A percentile compares a stretch with the other conserved stretches of the same genome.
Evolutionary conservation across 2,329 filamentous ascomycete species (phyloP).

Genomic region (Paradendryphiella salina): DNA sequence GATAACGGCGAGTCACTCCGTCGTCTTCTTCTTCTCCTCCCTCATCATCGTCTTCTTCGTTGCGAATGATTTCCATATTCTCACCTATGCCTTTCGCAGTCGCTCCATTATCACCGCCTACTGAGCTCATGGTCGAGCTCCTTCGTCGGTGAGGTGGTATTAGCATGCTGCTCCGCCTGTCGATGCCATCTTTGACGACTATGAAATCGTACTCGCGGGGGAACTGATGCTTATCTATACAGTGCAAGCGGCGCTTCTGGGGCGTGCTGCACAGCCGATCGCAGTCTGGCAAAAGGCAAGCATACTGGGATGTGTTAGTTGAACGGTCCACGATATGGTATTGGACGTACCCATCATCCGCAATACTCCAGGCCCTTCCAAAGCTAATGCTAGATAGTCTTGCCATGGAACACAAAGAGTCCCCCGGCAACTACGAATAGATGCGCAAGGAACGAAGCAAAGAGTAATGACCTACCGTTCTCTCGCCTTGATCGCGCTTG

Average conservation of each 20-base stretch:
- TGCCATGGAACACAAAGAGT: neutral
- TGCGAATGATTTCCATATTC: constrained; percentile 30
- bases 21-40: constrained; percentile 15
- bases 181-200: constrained; percentile 86
- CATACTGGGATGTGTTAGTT: constrained; percentile 60
- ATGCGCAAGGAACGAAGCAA: constrained; percentile 1
- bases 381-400: neutral
- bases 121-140: constrained; percentile 32
- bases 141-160: constrained; percentile 47
- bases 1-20: constrained; percentile 18
- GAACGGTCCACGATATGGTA: neutral
- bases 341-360: constrained; percentile 12
- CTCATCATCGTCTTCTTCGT: constrained; percentile 15
- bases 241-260: constrained; percentile 81
- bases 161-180: constrained; percentile 78
- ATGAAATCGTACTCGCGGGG: constrained; percentile 61
- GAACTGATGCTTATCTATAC: constrained; percentile 94
- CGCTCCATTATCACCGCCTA: constrained; percentile 3
- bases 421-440: neutral
- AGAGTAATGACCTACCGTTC: constrained; percentile 66
- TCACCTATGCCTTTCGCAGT: constrained; percentile 24
- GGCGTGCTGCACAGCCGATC: constrained; percentile 81
- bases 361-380: neutral
- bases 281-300: constrained; percentile 88
- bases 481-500: constrained; percentile 77